Base-by-base conservation (phyloP, 306 rosid genomes). In the Vicia villosa region DNA sequence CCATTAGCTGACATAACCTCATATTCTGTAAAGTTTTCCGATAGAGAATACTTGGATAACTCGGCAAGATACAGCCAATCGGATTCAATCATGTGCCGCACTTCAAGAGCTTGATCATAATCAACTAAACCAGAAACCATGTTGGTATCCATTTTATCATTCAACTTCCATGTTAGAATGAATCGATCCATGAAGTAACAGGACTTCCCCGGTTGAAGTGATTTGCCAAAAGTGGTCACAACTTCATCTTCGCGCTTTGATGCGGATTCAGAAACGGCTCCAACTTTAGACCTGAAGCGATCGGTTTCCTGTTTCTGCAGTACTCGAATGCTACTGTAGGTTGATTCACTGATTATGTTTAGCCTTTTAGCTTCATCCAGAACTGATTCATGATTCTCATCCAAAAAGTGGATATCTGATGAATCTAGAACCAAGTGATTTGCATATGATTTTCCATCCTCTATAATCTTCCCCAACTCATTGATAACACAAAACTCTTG, bases 51-150 rank as follows among this genome's bases (percentile, higher is more conserved):
- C 65, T 86, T 82, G 2, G 84, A 80, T 73, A 91, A 62, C 78
- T 80, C 70, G 0, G 88, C 87, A 68, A 94, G 92, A 86, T 91
- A 86, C 72, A 94, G 69, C 99, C 99, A 94, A 68, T 94, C 97
- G 34, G 86, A 80, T 83, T 94, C 97, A 66, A 55, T 56, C 99
- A 94, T 82, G 81, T 75, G 85, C 10, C 96, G 96, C 75, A 91
- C 82, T 67, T 78, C 63, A 50, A 59, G 81, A 61, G 13, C 77
- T 55, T 37, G 21, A 67, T 79, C 66, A 28, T 20, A 24, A 66
- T 41, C 41, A 74, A 56, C 73, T 73, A 76, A 74, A 20, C 50
- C 63, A 32, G 82, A 78, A 68, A 38, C 21, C 70, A 68, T 42
- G 51, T 72, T 45, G 13, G 61, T 76, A 61, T 66, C 56, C 66